Conservation (phyloP, 306 rosid genomes). For the Vigna angularis region DNA sequence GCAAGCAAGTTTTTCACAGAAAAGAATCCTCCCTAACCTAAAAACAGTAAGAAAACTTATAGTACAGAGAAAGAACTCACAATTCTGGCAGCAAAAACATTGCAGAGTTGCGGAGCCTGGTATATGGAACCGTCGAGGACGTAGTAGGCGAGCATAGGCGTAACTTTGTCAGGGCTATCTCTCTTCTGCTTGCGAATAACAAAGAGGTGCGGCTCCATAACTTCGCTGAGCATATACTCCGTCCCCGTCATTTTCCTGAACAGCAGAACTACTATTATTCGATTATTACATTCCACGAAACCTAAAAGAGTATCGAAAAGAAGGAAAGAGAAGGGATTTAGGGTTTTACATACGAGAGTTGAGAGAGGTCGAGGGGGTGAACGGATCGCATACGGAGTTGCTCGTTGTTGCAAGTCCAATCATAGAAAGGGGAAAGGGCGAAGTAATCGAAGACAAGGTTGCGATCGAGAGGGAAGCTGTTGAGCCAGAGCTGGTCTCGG, state of each 20-base stretch:
- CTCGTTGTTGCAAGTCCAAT: conserved; percentile 90
- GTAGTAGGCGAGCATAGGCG: conserved; percentile 82
- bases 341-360: conserved; percentile 60
- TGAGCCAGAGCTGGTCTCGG: conserved; percentile 94
- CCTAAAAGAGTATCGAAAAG: background rate
- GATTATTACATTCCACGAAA: background rate
- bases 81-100: conserved; percentile 89
- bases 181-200: conserved; percentile 89
- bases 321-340: background rate
- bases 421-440: conserved; percentile 93
- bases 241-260: conserved; percentile 82
- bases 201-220: conserved; percentile 83
- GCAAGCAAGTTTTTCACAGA: background rate
- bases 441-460: conserved; percentile 93
- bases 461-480: conserved; percentile 85
- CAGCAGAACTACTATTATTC: background rate
- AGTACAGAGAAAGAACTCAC: conserved; percentile 49
- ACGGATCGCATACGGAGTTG: conserved; percentile 88
- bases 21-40: background rate
- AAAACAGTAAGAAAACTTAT: background rate
- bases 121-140: conserved; percentile 91
- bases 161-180: conserved; percentile 90
- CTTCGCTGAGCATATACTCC: conserved; percentile 80
- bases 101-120: conserved; percentile 92
- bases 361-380: conserved; percentile 87